These are phyloP conservation scores for Backusella mclennaniae DNA, from an alignment of 192 early-diverging fungal genomes.

Conservation along the genomic window DNA sequence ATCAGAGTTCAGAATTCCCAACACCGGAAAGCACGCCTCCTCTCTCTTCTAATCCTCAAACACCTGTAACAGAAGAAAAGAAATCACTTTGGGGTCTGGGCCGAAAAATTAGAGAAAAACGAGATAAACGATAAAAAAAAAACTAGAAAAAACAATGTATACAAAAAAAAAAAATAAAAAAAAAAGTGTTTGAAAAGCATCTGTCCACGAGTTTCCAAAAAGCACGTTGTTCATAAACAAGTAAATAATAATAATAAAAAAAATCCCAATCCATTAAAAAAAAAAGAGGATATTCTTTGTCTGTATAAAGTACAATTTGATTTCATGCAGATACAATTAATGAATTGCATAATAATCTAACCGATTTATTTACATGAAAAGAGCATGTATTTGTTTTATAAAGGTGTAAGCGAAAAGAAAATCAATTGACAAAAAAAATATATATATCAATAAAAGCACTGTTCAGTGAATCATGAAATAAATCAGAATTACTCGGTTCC, in stretches of 20 bases:
- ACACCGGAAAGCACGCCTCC: background rate
- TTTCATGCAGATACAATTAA: background rate
- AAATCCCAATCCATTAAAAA: no score
- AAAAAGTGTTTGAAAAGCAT: background rate
- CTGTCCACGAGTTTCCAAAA: background rate
- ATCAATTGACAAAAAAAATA: background rate
- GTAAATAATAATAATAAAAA: background rate
- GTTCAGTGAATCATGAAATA: background rate
- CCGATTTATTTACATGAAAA: background rate
- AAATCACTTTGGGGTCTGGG: conserved; percentile 10
- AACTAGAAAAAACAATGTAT: background rate
- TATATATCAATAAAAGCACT: background rate
- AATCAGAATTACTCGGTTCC: background rate
- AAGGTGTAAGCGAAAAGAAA: background rate
- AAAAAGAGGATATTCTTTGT: background rate
- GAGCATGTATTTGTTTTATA: no score
- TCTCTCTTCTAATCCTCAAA: background rate
- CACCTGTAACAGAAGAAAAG: conserved; percentile 7
- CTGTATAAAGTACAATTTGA: background rate
- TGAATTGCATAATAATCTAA: background rate
- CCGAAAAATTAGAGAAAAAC: conserved; percentile 15
- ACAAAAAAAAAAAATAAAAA: background rate
- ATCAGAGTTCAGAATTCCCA: background rate
- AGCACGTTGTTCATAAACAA: background rate
- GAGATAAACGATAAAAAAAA: conserved; percentile 8